Conservation (phyloP, 495 filamentous ascomycete species). For the Aspergillus affinis region DNA sequence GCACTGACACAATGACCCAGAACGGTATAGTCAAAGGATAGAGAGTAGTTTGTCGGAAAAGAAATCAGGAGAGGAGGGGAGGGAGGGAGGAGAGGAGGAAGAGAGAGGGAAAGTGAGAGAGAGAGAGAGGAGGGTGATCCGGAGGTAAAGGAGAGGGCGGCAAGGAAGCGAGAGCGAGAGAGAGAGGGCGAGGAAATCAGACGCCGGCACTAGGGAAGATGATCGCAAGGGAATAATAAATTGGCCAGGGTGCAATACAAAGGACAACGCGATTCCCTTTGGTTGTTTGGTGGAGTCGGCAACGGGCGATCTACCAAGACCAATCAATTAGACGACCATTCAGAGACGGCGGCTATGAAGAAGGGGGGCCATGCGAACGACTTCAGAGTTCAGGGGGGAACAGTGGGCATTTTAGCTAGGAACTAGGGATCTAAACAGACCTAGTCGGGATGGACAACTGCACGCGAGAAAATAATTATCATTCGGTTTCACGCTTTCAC, state of each 20-base stretch:
- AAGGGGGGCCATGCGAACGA: constrained; percentile 14
- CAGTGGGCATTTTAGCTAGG: constrained; percentile 12
- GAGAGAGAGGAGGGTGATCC: constrained; percentile 6
- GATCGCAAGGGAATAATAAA: neutral
- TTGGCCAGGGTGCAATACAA: constrained; percentile 1
- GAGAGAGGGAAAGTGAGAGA: constrained; percentile 8
- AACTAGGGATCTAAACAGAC: constrained; percentile 16
- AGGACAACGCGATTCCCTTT: constrained; percentile 21
- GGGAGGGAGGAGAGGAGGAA: constrained; percentile 3
- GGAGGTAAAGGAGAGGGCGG: constrained; percentile 3
- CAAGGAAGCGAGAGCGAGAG: constrained; percentile 10
- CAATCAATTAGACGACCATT: constrained; percentile 29
- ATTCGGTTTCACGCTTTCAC: neutral
- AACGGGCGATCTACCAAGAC: constrained; percentile 30
- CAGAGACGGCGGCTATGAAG: constrained; percentile 13
- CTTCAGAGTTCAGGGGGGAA: constrained; percentile 19
- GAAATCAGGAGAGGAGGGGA: neutral
- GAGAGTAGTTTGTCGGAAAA: neutral
- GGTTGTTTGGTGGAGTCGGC: constrained; percentile 27
- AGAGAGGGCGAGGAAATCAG: constrained; percentile 10
- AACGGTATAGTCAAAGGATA: neutral
- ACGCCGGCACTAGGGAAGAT: neutral
- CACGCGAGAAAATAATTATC: neutral
- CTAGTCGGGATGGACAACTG: constrained; percentile 6
- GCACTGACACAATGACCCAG: neutral